Evolutionary conservation across 176 grass and related monocot genomes (phyloP).

Genomic region (Carex kokanica): DNA sequence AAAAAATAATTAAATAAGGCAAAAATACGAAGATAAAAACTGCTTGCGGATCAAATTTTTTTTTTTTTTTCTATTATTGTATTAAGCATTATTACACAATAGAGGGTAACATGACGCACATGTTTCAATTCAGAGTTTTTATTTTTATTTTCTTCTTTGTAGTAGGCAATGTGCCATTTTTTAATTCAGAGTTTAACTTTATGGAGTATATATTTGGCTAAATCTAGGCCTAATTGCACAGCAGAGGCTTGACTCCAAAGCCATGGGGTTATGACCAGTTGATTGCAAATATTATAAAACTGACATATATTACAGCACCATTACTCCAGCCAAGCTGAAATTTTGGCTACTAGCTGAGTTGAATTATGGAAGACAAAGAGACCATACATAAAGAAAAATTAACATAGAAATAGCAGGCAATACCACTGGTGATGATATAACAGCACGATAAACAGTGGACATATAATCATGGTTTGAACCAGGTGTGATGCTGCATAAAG

Average conservation of each 20-base stretch:
- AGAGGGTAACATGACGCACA: not conserved
- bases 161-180: too few species aligned
- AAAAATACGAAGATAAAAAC: not conserved
- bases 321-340: not conserved
- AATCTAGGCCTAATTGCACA: not conserved
- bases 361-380: not conserved
- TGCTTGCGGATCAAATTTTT: not conserved
- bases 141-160: too few species aligned
- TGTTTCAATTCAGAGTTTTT: not conserved
- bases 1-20: conserved; percentile 20
- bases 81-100: not conserved
- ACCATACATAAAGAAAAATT: not conserved
- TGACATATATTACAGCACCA: not conserved
- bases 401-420: conserved; percentile 15
- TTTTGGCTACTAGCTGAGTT: conserved; percentile 3
- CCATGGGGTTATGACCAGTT: not conserved
- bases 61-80: not conserved
- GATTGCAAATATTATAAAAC: not conserved
- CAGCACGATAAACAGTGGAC: conserved; percentile 71
- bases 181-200: not conserved
- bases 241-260: not conserved
- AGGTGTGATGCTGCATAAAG: conserved; percentile 55
- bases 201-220: not conserved
- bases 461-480: conserved; percentile 83
- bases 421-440: conserved; percentile 92